phyloP scores from a whole-genome alignment of 2,329 filamentous ascomycete species.

The Botrytis cinerea region DNA sequence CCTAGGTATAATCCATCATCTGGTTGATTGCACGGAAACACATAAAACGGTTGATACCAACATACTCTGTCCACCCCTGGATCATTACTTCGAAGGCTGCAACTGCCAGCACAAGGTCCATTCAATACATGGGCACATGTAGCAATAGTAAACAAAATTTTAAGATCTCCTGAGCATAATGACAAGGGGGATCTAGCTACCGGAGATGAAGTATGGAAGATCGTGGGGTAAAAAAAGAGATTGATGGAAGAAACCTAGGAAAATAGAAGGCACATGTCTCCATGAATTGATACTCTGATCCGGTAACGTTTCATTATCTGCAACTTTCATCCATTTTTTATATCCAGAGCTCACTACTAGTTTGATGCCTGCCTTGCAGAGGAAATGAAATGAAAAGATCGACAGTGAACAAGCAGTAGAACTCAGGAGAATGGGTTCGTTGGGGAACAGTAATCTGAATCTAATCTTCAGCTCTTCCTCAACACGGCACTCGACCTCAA shows the following conservation, averaged over 20 bases:
- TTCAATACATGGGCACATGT: neutral
- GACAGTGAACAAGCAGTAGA: neutral
- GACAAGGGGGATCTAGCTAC: neutral
- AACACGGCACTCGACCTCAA: neutral
- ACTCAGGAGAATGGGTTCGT: neutral
- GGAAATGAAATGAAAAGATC: neutral
- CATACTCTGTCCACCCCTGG: no score
- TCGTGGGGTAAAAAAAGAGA: neutral
- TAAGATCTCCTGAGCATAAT: neutral
- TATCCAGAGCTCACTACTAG: neutral
- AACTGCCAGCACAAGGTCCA: neutral
- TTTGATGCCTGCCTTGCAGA: neutral
- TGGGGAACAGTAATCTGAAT: neutral
- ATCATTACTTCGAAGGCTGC: neutral
- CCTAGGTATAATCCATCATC: no score
- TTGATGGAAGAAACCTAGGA: neutral
- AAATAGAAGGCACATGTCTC: slow-evolving; percentile 6
- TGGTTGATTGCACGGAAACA: neutral
- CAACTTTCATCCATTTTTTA: neutral
- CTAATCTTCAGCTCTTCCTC: neutral
- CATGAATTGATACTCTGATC: neutral
- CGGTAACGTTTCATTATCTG: slow-evolving; percentile 2
- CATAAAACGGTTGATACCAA: neutral
- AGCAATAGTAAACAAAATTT: neutral
- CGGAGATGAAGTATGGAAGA: slow-evolving; percentile 11